Percentiles rank a stretch among this genome's conserved stretches.
These are phyloP conservation scores for Ganoderma lucidum DNA, from an alignment of 1,284 basidiomycete species.

Conservation along the genomic window DNA sequence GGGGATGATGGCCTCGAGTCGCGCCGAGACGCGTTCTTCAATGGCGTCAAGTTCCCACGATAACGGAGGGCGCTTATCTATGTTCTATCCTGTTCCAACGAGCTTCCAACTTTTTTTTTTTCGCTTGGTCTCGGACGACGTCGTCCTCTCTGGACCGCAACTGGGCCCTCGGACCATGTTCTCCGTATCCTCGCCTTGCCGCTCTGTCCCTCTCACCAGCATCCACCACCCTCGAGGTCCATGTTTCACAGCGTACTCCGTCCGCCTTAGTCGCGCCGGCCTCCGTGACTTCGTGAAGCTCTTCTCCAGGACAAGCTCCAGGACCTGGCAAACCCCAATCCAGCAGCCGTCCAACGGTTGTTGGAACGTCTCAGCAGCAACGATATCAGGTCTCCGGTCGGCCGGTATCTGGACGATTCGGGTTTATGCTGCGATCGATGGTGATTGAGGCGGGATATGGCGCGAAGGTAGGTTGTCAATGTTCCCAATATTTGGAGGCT, in stretches of 20 bases:
- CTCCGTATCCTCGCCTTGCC: neutral
- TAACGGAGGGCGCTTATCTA: slow-evolving; percentile 27
- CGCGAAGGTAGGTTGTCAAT: neutral
- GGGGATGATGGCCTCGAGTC: slow-evolving; percentile 22
- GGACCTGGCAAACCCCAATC: neutral
- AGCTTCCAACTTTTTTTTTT: neutral
- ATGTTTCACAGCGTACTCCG: neutral
- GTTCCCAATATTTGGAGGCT: neutral
- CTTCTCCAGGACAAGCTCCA: neutral
- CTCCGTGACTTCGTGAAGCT: neutral
- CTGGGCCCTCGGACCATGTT: slow-evolving; percentile 14
- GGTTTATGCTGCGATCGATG: neutral
- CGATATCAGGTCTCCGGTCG: neutral
- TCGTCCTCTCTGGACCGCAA: slow-evolving; percentile 8
- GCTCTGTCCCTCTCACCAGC: slow-evolving; percentile 5
- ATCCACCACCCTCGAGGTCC: neutral
- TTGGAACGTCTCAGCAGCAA: neutral
- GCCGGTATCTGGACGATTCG: neutral
- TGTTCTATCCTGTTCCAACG: slow-evolving; percentile 11
- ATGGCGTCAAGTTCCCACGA: slow-evolving; percentile 30
- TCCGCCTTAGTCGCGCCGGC: neutral
- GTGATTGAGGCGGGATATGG: neutral
- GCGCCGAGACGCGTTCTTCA: slow-evolving; percentile 28
- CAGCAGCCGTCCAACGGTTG: no score
- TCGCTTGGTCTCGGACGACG: slow-evolving; percentile 9